These are phyloP conservation scores for Amanita fuliginea DNA, from an alignment of 768 basidiomycete species.

Conservation along the genomic window DNA sequence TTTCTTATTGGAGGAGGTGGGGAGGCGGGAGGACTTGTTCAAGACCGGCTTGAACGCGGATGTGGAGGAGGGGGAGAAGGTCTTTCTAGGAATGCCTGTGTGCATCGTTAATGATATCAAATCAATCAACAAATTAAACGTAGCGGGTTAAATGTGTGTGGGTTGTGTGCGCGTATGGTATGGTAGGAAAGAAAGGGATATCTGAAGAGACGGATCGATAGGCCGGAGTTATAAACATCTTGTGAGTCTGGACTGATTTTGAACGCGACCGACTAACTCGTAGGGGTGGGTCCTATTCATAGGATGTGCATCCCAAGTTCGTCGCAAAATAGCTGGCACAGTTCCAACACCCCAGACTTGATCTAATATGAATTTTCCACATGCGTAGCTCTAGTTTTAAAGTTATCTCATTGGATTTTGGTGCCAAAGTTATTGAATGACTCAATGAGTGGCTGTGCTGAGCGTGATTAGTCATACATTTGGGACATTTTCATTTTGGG, in stretches of 20 bases:
- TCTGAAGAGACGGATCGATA: neutral
- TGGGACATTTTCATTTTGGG: too few species aligned
- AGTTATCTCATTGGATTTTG: too few species aligned
- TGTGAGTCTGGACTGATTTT: neutral
- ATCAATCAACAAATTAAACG: neutral
- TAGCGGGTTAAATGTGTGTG: neutral
- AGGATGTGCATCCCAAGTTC: too few species aligned
- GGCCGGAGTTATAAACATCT: neutral
- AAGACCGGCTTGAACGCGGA: conserved; percentile 3
- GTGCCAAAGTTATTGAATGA: too few species aligned
- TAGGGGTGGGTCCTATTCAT: too few species aligned
- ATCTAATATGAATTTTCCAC: too few species aligned
- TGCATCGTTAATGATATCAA: neutral
- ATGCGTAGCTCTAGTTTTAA: too few species aligned
- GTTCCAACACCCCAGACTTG: too few species aligned
- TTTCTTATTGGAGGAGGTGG: neutral
- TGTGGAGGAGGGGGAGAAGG: neutral
- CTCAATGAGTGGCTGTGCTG: neutral
- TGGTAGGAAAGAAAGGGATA: neutral
- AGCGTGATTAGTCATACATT: neutral
- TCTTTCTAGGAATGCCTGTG: neutral
- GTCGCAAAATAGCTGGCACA: too few species aligned
- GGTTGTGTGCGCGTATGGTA: neutral
- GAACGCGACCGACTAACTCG: neutral
- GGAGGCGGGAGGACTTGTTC: neutral